Conservation (phyloP, 768 basidiomycete species). For the Leucocoprinus leucothites region DNA sequence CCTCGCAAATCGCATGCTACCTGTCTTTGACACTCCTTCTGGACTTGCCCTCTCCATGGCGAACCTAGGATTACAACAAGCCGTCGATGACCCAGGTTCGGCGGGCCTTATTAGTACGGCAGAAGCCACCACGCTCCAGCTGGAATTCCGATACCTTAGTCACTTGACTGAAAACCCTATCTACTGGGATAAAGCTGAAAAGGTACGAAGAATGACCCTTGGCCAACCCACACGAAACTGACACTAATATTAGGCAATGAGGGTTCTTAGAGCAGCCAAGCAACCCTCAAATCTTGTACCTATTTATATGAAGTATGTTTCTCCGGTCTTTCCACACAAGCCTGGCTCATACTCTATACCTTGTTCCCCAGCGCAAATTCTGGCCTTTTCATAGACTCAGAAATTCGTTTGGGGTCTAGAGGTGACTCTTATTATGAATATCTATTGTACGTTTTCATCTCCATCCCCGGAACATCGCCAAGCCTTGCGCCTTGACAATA, state of each 20-base stretch:
- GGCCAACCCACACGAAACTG: too few species aligned
- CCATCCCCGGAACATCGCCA: not conserved
- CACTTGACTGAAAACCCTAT: slow-evolving; percentile 69
- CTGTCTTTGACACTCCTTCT: slow-evolving; percentile 77
- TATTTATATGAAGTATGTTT: slow-evolving; percentile 73
- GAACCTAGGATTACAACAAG: slow-evolving; percentile 64
- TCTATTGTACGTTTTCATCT: slow-evolving; percentile 52
- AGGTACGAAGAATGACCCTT: slow-evolving; percentile 33
- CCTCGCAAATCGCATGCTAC: slow-evolving; percentile 79
- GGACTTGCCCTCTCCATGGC: slow-evolving; percentile 77
- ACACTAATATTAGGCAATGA: slow-evolving; percentile 46
- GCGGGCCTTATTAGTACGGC: slow-evolving; percentile 73
- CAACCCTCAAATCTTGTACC: slow-evolving; percentile 72
- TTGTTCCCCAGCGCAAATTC: slow-evolving; percentile 18
- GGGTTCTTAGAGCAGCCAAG: slow-evolving; percentile 57
- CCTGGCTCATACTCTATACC: not conserved
- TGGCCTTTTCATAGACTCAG: slow-evolving; percentile 53
- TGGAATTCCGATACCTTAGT: slow-evolving; percentile 87
- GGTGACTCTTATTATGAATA: slow-evolving; percentile 97
- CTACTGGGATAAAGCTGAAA: slow-evolving; percentile 85
- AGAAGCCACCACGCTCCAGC: slow-evolving; percentile 83
- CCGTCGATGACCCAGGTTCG: slow-evolving; percentile 57
- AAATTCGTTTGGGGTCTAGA: slow-evolving; percentile 89
- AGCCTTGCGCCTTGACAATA: too few species aligned
- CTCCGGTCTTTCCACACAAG: not conserved